Evolutionary conservation across 331 rosid species (phyloP).

Genomic region (Telfairia occidentalis): DNA sequence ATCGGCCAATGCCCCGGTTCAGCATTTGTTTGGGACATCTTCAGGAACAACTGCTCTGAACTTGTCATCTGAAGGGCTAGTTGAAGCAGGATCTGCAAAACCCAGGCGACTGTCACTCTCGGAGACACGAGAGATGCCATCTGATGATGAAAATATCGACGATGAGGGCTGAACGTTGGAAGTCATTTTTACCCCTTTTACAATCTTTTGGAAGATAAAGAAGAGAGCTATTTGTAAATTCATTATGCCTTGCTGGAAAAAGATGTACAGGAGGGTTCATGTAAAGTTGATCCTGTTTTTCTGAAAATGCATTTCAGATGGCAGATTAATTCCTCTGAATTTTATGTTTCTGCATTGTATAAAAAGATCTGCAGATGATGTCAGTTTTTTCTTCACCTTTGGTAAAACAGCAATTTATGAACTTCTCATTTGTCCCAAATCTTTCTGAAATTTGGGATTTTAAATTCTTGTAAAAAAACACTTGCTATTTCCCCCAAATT

Average conservation of each 20-base stretch:
- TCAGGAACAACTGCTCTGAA: conserved; percentile 65
- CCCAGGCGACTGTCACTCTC: conserved; percentile 70
- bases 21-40: conserved; percentile 64
- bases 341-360: conserved; percentile 65
- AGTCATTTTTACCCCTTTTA: conserved; percentile 31
- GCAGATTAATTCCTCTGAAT: conserved; percentile 41
- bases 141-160: conserved; percentile 64
- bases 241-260: conserved; percentile 51
- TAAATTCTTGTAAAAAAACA: conserved; percentile 6
- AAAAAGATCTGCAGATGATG: conserved; percentile 56
- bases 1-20: conserved; percentile 45
- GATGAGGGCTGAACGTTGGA: conserved; percentile 51
- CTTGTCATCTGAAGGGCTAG: conserved; percentile 72
- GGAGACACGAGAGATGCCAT: conserved; percentile 65
- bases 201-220: conserved; percentile 38
- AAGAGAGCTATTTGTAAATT: conserved; percentile 69
- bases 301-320: conserved; percentile 50
- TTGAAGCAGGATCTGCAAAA: conserved; percentile 54
- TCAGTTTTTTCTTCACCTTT: conserved; percentile 30
- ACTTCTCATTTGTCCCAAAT: conserved; percentile 39
- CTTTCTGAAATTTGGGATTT: conserved; percentile 22
- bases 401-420: conserved; percentile 53
- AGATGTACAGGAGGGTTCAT: conserved; percentile 67
- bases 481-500: conserved; percentile 19
- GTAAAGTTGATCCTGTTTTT: conserved; percentile 37